phyloP scores from a whole-genome alignment of 371 early-diverging fungal genomes.

The Mortierella sp. region DNA sequence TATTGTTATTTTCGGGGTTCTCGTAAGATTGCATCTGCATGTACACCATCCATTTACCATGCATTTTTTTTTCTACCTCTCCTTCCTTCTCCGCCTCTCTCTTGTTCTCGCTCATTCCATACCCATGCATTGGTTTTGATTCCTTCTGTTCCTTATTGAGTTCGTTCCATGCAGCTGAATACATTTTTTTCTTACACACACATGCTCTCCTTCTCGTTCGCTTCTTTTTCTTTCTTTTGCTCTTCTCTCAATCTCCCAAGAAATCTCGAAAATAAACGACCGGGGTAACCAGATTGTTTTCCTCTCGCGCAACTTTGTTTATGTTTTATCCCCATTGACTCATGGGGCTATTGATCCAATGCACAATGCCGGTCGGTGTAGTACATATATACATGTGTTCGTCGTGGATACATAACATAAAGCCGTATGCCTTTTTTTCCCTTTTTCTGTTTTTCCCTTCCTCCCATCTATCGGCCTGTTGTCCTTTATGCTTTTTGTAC shows the following conservation, averaged over 20 bases:
- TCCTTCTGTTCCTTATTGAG: not conserved
- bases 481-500: not conserved
- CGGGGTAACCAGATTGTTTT: no score
- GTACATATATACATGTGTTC: not conserved
- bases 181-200: not conserved
- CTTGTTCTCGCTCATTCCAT: not conserved
- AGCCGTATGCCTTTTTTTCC: not conserved
- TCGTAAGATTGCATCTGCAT: not conserved
- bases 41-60: not conserved
- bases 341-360: no score
- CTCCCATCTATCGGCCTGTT: not conserved
- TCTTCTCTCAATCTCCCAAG: no score
- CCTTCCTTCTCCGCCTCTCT: not conserved
- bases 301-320: no score
- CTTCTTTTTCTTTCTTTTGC: not conserved
- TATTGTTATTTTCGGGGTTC: not conserved
- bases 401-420: not conserved
- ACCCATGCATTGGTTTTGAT: not conserved
- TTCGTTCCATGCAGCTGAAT: conserved; percentile 9
- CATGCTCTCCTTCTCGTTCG: not conserved
- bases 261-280: not conserved
- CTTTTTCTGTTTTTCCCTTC: not conserved
- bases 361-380: no score
- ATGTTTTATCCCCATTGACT: no score
- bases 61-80: not conserved